Evolutionary conservation across 768 basidiomycete genomes (phyloP).

Genomic region (Boletus pseudopeckii): DNA sequence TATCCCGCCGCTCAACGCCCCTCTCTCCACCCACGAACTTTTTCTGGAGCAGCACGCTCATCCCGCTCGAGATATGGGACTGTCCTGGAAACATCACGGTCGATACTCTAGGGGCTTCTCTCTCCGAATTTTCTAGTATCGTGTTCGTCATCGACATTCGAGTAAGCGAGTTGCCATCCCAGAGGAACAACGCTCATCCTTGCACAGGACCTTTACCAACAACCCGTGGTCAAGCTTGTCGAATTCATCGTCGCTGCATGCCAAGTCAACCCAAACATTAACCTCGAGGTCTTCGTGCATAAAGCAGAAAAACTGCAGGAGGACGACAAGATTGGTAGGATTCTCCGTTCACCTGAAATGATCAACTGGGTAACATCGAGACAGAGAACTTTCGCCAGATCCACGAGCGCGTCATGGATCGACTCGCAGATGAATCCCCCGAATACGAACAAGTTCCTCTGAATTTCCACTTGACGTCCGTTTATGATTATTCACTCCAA

Average conservation of each 20-base stretch:
- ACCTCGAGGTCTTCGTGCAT: slow-evolving; percentile 91
- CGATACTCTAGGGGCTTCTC: slow-evolving; percentile 69
- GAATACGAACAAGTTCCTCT: slow-evolving; percentile 77
- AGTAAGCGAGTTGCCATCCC: slow-evolving; percentile 40
- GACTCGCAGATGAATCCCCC: slow-evolving; percentile 69
- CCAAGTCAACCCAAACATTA: slow-evolving; percentile 69
- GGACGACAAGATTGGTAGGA: slow-evolving; percentile 83
- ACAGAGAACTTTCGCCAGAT: slow-evolving; percentile 90
- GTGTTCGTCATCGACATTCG: slow-evolving; percentile 96
- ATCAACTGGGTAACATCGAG: neutral
- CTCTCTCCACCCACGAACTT: neutral
- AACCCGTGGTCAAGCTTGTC: slow-evolving; percentile 77
- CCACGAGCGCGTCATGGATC: slow-evolving; percentile 80
- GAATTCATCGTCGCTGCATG: slow-evolving; percentile 78
- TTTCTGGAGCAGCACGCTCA: slow-evolving; percentile 62
- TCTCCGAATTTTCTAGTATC: slow-evolving; percentile 78
- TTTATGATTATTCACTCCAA: slow-evolving; percentile 88
- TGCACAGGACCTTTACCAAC: slow-evolving; percentile 74
- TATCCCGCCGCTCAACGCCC: neutral
- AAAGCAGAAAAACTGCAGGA: slow-evolving; percentile 91
- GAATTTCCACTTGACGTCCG: slow-evolving; percentile 88
- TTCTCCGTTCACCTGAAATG: neutral
- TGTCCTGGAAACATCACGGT: slow-evolving; percentile 84
- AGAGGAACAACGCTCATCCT: neutral
- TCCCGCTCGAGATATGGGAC: slow-evolving; percentile 94